A percentile compares a stretch with the other conserved stretches of the same genome.
Evolutionary conservation across 1,284 basidiomycete genomes (phyloP).

Genomic region (Trichosporon faecale): DNA sequence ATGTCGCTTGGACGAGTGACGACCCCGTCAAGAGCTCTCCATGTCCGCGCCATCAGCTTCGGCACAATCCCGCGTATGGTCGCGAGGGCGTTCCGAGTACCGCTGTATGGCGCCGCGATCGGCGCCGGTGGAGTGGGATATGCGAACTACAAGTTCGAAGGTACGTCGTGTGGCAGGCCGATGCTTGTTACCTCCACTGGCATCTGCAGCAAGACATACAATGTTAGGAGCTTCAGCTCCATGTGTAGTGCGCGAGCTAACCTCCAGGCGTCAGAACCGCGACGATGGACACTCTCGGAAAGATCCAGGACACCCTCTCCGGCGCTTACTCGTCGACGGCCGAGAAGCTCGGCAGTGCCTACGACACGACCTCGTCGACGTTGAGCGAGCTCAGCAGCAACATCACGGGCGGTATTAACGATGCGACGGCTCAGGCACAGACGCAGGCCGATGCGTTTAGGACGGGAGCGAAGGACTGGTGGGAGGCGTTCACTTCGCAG

Average conservation of each 20-base stretch:
- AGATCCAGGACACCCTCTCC: slow-evolving; percentile 39
- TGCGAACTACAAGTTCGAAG: slow-evolving; percentile 90
- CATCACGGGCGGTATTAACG: slow-evolving; percentile 22
- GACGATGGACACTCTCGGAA: slow-evolving; percentile 40
- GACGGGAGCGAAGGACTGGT: slow-evolving; percentile 42
- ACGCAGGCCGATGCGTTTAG: slow-evolving; percentile 34
- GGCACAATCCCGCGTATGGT: slow-evolving; percentile 76
- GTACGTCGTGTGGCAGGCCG: slow-evolving; percentile 54
- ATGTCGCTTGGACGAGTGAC: slow-evolving; percentile 17
- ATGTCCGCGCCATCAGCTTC: slow-evolving; percentile 75
- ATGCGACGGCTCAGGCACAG: slow-evolving; percentile 28
- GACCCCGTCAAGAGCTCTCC: slow-evolving; percentile 41
- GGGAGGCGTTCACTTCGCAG: slow-evolving; percentile 41
- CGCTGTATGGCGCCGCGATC: slow-evolving; percentile 76
- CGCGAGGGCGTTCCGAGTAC: slow-evolving; percentile 75
- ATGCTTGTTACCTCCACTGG: no score
- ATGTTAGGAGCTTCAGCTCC: no score
- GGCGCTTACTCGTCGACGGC: slow-evolving; percentile 43
- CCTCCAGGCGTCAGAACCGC: slow-evolving; percentile 44
- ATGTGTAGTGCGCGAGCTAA: slow-evolving; percentile 5
- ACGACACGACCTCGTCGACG: slow-evolving; percentile 28
- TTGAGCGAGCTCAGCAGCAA: slow-evolving; percentile 22
- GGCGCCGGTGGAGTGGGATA: slow-evolving; percentile 87
- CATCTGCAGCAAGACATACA: no score
- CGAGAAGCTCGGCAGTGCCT: slow-evolving; percentile 32